phyloP scores from a whole-genome alignment of 1,139 yeast genomes.

The Yamadazyma diospyri region DNA sequence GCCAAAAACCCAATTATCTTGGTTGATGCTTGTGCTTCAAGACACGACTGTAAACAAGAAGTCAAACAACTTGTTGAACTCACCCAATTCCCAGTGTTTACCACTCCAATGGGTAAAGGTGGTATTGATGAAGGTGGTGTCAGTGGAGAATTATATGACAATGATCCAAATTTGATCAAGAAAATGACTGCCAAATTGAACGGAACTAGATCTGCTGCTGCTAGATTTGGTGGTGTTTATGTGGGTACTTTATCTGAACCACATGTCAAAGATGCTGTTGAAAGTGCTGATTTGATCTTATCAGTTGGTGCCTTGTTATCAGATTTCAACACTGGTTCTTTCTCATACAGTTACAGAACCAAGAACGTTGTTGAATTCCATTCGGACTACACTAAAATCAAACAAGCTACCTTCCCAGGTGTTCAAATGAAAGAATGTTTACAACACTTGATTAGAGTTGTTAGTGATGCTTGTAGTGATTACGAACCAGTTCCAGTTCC shows the following conservation, averaged over 20 bases:
- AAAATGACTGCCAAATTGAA: constrained; percentile 24
- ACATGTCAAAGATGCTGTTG: constrained; percentile 72
- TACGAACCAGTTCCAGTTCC: constrained; percentile 51
- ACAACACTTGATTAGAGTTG: constrained; percentile 39
- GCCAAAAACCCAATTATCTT: constrained; percentile 71
- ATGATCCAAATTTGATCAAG: constrained; percentile 24
- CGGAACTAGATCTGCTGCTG: constrained; percentile 33
- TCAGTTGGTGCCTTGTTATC: constrained; percentile 82
- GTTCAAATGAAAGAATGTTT: constrained; percentile 74
- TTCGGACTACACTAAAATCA: constrained; percentile 80
- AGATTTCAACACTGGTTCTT: constrained; percentile 88
- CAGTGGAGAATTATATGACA: constrained; percentile 24
- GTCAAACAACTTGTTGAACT: constrained; percentile 58
- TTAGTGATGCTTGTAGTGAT: constrained; percentile 32
- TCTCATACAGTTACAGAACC: constrained; percentile 77
- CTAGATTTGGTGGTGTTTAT: constrained; percentile 82
- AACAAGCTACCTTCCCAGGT: constrained; percentile 71
- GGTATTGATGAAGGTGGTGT: constrained; percentile 61
- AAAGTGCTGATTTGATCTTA: constrained; percentile 69
- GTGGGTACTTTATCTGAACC: constrained; percentile 79
- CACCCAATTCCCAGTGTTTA: constrained; percentile 80
- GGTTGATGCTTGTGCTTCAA: constrained; percentile 84
- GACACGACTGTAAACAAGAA: constrained; percentile 67
- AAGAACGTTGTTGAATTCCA: constrained; percentile 83
- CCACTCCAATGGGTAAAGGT: constrained; percentile 91